These are phyloP conservation scores for Zostera marina DNA, from an alignment of 116 monocot genomes.

Conservation along the genomic window DNA sequence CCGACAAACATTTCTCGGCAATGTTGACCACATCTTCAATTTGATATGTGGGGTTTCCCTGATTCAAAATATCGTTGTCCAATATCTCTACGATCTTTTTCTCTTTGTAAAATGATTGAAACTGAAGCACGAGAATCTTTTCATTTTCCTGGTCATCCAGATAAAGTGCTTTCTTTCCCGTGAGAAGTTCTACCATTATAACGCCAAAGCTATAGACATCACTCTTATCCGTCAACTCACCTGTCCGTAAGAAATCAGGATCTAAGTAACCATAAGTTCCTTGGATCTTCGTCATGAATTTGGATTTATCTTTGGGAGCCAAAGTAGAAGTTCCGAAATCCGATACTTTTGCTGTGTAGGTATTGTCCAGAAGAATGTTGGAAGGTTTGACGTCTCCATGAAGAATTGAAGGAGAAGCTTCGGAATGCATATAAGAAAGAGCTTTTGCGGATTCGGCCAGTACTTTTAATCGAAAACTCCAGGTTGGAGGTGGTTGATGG, in stretches of 20 bases:
- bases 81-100: too few species aligned
- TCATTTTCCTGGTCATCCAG: too few species aligned
- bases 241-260: slow-evolving; percentile 10
- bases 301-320: slow-evolving; percentile 18
- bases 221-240: too few species aligned
- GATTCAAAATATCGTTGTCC: too few species aligned
- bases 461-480: slow-evolving; percentile 14
- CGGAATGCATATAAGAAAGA: slow-evolving; percentile 25
- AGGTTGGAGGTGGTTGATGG: neutral
- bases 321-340: slow-evolving; percentile 34
- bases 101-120: too few species aligned
- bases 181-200: too few species aligned
- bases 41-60: too few species aligned
- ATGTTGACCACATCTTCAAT: too few species aligned
- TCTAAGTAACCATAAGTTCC: slow-evolving; percentile 45
- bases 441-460: slow-evolving; percentile 30
- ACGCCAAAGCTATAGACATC: too few species aligned
- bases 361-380: slow-evolving; percentile 29
- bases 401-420: slow-evolving; percentile 23
- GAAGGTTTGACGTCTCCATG: slow-evolving; percentile 39
- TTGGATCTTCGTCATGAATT: slow-evolving; percentile 25
- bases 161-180: too few species aligned
- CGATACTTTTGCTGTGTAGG: slow-evolving; percentile 21
- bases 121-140: too few species aligned
- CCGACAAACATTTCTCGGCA: too few species aligned